Evolutionary conservation across 179 eudicot species (phyloP), one percentile per base, ranked within the genome.

Genomic region (Sideroxylon spinosum): DNA sequence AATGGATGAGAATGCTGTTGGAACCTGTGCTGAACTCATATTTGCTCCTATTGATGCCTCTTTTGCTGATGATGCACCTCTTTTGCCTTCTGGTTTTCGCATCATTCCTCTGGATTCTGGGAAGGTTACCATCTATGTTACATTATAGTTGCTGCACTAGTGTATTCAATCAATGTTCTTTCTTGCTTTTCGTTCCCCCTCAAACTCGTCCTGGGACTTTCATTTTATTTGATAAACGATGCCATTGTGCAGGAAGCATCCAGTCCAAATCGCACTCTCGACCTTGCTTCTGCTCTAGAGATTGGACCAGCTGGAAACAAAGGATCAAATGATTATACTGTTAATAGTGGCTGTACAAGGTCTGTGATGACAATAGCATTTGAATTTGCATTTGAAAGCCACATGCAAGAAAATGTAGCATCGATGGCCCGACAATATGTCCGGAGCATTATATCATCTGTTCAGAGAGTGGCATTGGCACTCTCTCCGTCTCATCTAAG

Each of bases 11-110:
- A 91, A 87, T 85, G 95, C 98, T 26, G 86, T 94, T 79, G 99
- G 99, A 14, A 89, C 94, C 26, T 90, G 94, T 78, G 90, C 99
- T 37, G 98, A 95, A 84, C 97, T 95, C 76, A 88, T 93, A 75
- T 95, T 93, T 88, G 99, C 99, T 65, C 99, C 99, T 11, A 92
- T 95, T 49, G 99, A 93, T 78, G 94, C 98, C 32, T 93, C 99
- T 46, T 95, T 95, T 86, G 90, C 97, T 71, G 99, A 95, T 76
- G 99, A 95, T 84, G 94, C 99, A 28, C 99, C 99, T 23, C 94
- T 95, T 63, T 89, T 95, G 67, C 98, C 99, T 7, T 95, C 98
- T 60, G 99, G 99, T 78, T 95, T 95, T 76, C 98, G 98, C 68
- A 93, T 95, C 63, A 93, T 95, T 75, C 99, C 99, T 59, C 91